Evolutionary conservation across 2,329 filamentous ascomycete genomes (phyloP).

Genomic region (Zymoseptoria tritici): DNA sequence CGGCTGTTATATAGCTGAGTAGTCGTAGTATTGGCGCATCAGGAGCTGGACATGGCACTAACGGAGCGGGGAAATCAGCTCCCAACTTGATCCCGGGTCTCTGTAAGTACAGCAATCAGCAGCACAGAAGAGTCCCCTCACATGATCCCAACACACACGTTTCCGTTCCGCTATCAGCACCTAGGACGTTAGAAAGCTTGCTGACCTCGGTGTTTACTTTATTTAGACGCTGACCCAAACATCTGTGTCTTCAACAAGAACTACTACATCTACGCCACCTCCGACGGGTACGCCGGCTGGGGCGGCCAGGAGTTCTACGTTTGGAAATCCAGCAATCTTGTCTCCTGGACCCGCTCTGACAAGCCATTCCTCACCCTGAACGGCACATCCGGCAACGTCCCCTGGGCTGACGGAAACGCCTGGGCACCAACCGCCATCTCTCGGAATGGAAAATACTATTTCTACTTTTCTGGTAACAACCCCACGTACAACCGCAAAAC

Average conservation of each 20-base stretch:
- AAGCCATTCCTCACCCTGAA: constrained; percentile 41
- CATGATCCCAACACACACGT: background rate
- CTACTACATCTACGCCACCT: constrained; percentile 45
- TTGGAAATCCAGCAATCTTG: constrained; percentile 42
- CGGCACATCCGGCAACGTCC: constrained; percentile 37
- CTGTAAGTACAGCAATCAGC: background rate
- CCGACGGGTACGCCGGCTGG: constrained; percentile 41
- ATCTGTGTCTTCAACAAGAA: constrained; percentile 38
- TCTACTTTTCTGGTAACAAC: constrained; percentile 28
- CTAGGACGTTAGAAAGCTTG: background rate
- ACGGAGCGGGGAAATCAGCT: background rate
- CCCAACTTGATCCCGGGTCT: constrained; percentile 12
- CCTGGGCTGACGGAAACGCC: constrained; percentile 33
- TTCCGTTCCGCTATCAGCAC: background rate
- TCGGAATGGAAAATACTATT: constrained; percentile 23
- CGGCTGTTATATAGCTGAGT: background rate
- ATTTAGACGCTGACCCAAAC: constrained; percentile 40
- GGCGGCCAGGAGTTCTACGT: constrained; percentile 42
- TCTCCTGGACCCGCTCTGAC: constrained; percentile 36
- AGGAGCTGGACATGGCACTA: background rate
- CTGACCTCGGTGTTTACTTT: constrained; percentile 8
- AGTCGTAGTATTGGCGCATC: background rate
- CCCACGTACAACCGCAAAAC: constrained; percentile 23
- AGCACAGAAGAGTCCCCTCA: background rate
- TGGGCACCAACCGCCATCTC: constrained; percentile 26